phyloP scores from a whole-genome alignment of 495 filamentous ascomycete species.

The Aspergillus carlsbadensis region DNA sequence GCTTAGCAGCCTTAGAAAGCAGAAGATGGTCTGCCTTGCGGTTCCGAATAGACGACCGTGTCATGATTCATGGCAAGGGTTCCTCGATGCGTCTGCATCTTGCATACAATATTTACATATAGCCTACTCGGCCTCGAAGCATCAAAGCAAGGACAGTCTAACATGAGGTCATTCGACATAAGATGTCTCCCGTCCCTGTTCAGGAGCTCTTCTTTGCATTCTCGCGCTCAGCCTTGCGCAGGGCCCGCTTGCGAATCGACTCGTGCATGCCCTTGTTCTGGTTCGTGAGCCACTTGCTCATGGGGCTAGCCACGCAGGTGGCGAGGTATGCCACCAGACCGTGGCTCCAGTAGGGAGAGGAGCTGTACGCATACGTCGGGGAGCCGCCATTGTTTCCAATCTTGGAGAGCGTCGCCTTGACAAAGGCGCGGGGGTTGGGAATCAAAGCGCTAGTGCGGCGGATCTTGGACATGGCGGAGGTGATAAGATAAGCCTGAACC shows the following conservation, averaged over 20 bases:
- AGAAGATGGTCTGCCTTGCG: too few relatives aligned
- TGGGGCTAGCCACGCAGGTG: conserved; percentile 66
- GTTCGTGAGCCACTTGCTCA: conserved; percentile 58
- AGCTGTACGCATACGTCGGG: conserved; percentile 71
- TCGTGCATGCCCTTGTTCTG: conserved; percentile 81
- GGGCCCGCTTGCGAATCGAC: conserved; percentile 79
- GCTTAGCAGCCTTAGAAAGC: not conserved
- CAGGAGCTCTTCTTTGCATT: conserved; percentile 48
- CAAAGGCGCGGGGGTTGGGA: conserved; percentile 80
- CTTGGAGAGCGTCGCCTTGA: conserved; percentile 73
- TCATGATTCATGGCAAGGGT: too few relatives aligned
- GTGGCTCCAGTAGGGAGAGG: conserved; percentile 92
- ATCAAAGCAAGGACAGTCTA: too few relatives aligned
- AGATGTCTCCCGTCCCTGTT: too few relatives aligned
- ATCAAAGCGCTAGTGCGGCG: conserved; percentile 71
- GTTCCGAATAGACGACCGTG: too few relatives aligned
- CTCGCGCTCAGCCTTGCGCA: conserved; percentile 87
- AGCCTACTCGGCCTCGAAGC: too few relatives aligned
- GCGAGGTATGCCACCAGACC: conserved; percentile 83
- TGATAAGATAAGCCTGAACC: conserved; percentile 87
- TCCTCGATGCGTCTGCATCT: too few relatives aligned
- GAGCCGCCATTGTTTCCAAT: conserved; percentile 76
- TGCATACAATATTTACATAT: too few relatives aligned
- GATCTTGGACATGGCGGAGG: conserved; percentile 94
- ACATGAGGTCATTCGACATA: too few relatives aligned